Conservation (phyloP, 495 filamentous ascomycete genomes). For the Neurospora sp. region DNA sequence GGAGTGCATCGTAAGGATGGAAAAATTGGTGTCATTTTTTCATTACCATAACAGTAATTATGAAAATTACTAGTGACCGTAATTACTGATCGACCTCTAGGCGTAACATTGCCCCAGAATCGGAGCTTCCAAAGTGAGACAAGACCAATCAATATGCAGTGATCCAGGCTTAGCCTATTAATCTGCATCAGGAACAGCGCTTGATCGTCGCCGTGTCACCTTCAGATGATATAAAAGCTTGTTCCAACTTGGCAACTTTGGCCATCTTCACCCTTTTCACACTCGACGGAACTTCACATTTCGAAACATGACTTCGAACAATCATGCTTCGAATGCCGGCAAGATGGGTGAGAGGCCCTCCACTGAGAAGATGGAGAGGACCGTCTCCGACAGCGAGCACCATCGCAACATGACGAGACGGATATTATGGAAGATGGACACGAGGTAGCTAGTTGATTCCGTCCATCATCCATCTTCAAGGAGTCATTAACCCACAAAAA, state of each 20-base stretch:
- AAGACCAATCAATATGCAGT: not conserved
- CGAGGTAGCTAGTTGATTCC: slow-evolving; percentile 4
- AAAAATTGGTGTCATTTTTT: no score
- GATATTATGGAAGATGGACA: slow-evolving; percentile 17
- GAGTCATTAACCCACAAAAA: slow-evolving; percentile 4
- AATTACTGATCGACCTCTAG: no score
- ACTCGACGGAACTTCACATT: not conserved
- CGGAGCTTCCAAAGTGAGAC: not conserved
- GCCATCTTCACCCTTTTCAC: not conserved
- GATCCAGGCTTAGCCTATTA: not conserved
- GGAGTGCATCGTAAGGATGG: no score
- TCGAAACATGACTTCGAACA: not conserved
- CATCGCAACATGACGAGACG: slow-evolving; percentile 4
- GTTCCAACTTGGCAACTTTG: not conserved
- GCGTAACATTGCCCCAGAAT: not conserved
- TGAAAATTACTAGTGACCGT: no score
- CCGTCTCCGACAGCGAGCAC: not conserved
- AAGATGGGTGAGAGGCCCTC: not conserved
- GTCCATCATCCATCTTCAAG: not conserved
- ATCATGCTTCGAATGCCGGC: not conserved
- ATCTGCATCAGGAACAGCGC: not conserved
- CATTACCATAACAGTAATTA: no score
- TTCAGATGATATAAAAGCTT: not conserved
- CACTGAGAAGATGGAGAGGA: not conserved
- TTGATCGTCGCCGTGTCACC: not conserved